These are phyloP conservation scores for Neurospora sp. DNA, from an alignment of 495 filamentous ascomycete species.

Conservation along the genomic window DNA sequence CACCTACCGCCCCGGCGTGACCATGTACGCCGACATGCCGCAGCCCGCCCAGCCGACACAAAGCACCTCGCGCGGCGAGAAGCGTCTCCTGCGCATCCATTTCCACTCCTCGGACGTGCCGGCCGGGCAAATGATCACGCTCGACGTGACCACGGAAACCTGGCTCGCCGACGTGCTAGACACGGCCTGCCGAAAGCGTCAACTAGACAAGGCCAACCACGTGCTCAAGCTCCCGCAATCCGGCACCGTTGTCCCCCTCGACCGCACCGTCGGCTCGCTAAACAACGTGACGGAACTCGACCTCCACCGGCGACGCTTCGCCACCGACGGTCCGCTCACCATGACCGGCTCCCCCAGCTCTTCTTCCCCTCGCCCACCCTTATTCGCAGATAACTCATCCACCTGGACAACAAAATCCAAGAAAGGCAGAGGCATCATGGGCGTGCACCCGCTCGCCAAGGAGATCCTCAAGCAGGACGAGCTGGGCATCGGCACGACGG, in stretches of 20 bases:
- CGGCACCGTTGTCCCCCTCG: conserved; percentile 67
- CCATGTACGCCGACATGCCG: conserved; percentile 54
- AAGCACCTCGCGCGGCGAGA: conserved; percentile 47
- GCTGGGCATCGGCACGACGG: conserved; percentile 50
- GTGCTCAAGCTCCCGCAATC: conserved; percentile 80
- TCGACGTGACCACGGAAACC: conserved; percentile 85
- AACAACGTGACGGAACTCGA: conserved; percentile 79
- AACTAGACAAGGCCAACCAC: conserved; percentile 81
- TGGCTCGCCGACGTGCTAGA: conserved; percentile 92
- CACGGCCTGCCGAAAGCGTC: conserved; percentile 77
- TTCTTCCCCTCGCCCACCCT: conserved; percentile 66
- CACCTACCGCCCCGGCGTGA: conserved; percentile 43
- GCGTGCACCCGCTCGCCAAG: conserved; percentile 67
- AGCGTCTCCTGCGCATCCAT: conserved; percentile 65
- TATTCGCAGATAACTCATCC: conserved; percentile 46
- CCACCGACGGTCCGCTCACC: conserved; percentile 64
- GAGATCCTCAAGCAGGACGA: conserved; percentile 57
- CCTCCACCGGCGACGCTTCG: conserved; percentile 75
- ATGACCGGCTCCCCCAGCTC: conserved; percentile 72
- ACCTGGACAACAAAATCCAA: conserved; percentile 62
- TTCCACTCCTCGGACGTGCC: conserved; percentile 68
- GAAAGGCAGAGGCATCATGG: conserved; percentile 28
- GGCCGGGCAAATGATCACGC: conserved; percentile 53
- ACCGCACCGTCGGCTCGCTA: conserved; percentile 82
- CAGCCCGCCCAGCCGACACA: conserved; percentile 48